A percentile compares a stretch with the other conserved stretches of the same genome.
phyloP scores from a whole-genome alignment of 2,329 filamentous ascomycete genomes.

The Sphaerulina populicola region DNA sequence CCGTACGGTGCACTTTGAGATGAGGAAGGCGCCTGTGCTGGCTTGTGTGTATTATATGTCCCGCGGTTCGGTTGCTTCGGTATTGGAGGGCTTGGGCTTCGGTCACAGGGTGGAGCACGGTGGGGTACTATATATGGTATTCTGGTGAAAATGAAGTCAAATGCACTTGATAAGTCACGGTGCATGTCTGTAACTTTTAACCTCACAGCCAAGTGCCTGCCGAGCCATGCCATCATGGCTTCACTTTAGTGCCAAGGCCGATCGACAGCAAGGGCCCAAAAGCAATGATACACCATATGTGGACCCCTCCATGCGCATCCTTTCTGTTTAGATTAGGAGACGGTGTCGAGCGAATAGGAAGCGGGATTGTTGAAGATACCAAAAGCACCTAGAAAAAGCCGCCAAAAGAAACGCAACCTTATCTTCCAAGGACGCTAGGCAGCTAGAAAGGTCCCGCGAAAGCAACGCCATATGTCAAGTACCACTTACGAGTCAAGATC shows the following conservation, averaged over 20 bases:
- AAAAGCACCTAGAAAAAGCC: not conserved
- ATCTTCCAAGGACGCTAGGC: not conserved
- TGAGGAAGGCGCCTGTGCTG: not conserved
- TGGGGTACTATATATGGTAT: too few relatives aligned
- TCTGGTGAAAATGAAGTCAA: too few relatives aligned
- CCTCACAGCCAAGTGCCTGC: not conserved
- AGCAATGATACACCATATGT: not conserved
- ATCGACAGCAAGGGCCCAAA: conserved; percentile 2
- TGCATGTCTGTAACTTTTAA: not conserved
- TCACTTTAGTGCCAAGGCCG: not conserved
- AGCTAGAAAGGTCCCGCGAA: not conserved
- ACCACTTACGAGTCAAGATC: not conserved
- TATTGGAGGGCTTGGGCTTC: not conserved
- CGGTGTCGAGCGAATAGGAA: not conserved
- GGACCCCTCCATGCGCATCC: not conserved
- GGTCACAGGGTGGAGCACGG: not conserved
- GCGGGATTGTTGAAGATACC: not conserved
- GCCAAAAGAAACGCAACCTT: not conserved
- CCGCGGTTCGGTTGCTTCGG: too few relatives aligned
- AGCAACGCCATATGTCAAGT: not conserved
- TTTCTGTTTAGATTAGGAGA: not conserved
- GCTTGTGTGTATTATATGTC: not conserved
- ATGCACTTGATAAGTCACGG: not conserved
- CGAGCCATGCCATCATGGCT: conserved; percentile 7
- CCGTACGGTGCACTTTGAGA: too few relatives aligned